Conservation (phyloP, 352 stramenopile genomes). For the Discostella stelligera region DNA sequence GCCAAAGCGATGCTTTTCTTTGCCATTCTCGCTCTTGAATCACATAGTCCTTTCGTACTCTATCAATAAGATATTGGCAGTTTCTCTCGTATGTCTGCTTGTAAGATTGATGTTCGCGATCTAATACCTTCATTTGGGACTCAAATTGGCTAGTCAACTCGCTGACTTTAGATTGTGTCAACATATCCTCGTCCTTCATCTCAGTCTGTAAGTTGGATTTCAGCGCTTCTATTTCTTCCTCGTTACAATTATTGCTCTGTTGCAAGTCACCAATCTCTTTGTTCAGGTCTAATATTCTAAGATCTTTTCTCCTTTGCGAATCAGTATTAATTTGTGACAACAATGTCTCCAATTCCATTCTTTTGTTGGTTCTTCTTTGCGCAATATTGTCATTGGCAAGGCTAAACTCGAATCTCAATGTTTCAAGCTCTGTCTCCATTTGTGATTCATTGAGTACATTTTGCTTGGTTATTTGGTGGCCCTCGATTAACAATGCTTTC, state of each 20-base stretch:
- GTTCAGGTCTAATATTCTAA: conserved; percentile 30
- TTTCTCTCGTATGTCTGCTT: conserved; percentile 18
- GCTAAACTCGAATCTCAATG: conserved; percentile 26
- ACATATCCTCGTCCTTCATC: conserved; percentile 27
- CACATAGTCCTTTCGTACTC: conserved; percentile 24
- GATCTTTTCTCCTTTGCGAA: conserved; percentile 27
- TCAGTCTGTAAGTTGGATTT: conserved; percentile 15
- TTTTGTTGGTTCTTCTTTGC: conserved; percentile 28
- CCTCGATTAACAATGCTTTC: conserved; percentile 45
- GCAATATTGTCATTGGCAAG: conserved; percentile 9
- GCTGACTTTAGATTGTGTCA: conserved; percentile 9
- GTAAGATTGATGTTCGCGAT: conserved; percentile 18
- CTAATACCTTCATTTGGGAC: conserved; percentile 21
- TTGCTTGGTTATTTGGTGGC: conserved; percentile 35
- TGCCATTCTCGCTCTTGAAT: conserved; percentile 31
- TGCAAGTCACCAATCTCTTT: conserved; percentile 41
- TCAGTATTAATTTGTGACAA: conserved; percentile 19
- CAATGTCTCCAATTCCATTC: conserved; percentile 21
- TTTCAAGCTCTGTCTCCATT: conserved; percentile 23
- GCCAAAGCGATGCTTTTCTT: conserved; percentile 36
- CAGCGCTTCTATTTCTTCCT: conserved; percentile 20
- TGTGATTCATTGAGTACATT: conserved; percentile 32
- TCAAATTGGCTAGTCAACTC: conserved; percentile 29
- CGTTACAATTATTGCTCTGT: not conserved
- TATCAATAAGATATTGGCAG: conserved; percentile 14